phyloP scores from a whole-genome alignment of 2,329 filamentous ascomycete species.

The Neocatenulostroma microsporum region DNA sequence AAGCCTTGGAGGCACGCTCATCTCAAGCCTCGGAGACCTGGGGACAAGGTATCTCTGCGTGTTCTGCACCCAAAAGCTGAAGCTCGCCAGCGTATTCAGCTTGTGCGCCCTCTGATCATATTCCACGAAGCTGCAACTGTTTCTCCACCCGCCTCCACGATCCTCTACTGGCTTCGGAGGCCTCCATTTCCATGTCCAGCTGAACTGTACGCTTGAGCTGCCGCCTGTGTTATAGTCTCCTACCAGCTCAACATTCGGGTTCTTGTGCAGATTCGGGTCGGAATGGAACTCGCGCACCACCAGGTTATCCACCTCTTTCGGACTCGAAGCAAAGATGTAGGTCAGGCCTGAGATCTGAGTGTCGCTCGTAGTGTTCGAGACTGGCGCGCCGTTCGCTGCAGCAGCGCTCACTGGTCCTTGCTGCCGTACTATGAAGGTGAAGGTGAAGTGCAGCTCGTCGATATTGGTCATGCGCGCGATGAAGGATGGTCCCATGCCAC shows the following conservation, averaged over 20 bases:
- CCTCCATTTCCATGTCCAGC: conserved; percentile 97
- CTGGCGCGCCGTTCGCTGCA: conserved; percentile 17
- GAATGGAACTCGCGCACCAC: conserved; percentile 94
- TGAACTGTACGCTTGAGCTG: conserved; percentile 75
- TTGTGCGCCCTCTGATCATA: conserved; percentile 91
- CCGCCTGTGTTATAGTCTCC: conserved; percentile 82
- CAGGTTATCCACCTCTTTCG: conserved; percentile 83
- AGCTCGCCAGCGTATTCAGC: conserved; percentile 78
- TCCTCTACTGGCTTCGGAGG: conserved; percentile 77
- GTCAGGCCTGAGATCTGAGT: conserved; percentile 82
- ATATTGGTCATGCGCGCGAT: conserved; percentile 81
- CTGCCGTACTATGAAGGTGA: conserved; percentile 72
- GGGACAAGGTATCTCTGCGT: conserved; percentile 35
- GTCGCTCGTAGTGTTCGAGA: conserved; percentile 49
- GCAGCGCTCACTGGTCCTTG: conserved; percentile 31
- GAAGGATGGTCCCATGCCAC: conserved; percentile 55
- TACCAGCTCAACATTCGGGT: conserved; percentile 89
- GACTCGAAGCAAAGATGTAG: conserved; percentile 79
- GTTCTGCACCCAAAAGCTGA: conserved; percentile 89
- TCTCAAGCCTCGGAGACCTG: conserved; percentile 55
- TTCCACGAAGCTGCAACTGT: conserved; percentile 93
- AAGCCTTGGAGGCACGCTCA: conserved; percentile 50
- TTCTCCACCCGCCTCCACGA: conserved; percentile 85
- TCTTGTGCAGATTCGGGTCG: conserved; percentile 95
- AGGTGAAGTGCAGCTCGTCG: conserved; percentile 87